A percentile compares a stretch with the other conserved stretches of the same genome.
Conservation (phyloP, 2,329 filamentous ascomycete genomes). For the Fusarium coffeatum region DNA sequence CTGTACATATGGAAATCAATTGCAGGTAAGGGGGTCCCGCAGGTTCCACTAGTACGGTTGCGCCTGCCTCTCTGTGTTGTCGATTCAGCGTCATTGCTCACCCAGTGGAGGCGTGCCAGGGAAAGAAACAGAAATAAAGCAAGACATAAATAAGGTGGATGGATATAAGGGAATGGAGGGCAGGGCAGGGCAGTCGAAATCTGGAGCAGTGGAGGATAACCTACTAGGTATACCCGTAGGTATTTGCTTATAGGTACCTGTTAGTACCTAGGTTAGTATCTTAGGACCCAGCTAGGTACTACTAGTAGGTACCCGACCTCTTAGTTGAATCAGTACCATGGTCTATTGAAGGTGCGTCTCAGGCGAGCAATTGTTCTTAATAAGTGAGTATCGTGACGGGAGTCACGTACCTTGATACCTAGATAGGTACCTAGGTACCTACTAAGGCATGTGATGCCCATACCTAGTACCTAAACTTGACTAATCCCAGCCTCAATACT, state of each 20-base stretch:
- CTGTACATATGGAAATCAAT: not conserved
- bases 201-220: not conserved
- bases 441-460: not conserved
- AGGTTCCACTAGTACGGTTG: constrained; percentile 20
- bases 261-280: too few relatives aligned
- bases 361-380: constrained; percentile 12
- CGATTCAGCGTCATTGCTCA: constrained; percentile 13
- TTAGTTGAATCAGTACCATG: not conserved
- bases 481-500: constrained; percentile 19
- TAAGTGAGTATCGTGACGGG: constrained; percentile 31
- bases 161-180: not conserved
- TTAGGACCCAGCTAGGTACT: too few relatives aligned
- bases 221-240: not conserved
- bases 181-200: not conserved
- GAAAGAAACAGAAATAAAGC: not conserved
- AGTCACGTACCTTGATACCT: not conserved
- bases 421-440: too few relatives aligned
- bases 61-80: not conserved
- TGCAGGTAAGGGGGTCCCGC: constrained; percentile 37
- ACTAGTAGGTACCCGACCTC: too few relatives aligned
- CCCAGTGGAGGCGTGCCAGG: constrained; percentile 3
- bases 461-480: not conserved
- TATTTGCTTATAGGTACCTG: not conserved
- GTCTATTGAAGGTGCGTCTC: constrained; percentile 5
- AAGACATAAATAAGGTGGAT: not conserved